Percentiles rank a stretch among this genome's conserved stretches.
These are phyloP conservation scores for Fusarium sp. DNA, from an alignment of 2,329 filamentous ascomycete genomes.

Conservation along the genomic window DNA sequence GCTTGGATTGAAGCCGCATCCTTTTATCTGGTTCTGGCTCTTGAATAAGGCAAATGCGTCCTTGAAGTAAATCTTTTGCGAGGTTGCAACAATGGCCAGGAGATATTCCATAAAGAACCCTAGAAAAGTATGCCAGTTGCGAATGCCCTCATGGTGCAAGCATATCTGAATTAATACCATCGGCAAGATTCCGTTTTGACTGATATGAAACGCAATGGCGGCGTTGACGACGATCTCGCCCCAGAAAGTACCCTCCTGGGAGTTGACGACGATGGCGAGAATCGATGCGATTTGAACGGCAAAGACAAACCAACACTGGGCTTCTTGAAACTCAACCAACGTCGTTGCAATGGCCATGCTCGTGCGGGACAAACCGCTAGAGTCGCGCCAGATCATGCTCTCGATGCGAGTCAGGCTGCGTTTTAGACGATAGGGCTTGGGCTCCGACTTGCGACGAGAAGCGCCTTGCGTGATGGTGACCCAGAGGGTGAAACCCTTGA, in stretches of 20 bases:
- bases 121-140: conserved; percentile 55
- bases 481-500: conserved; percentile 52
- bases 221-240: conserved; percentile 54
- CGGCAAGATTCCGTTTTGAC: conserved; percentile 52
- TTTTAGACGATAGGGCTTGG: conserved; percentile 42
- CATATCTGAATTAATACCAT: conserved; percentile 54
- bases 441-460: conserved; percentile 30
- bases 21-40: conserved; percentile 47
- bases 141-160: conserved; percentile 54
- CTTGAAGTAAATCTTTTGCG: conserved; percentile 51
- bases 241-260: conserved; percentile 55
- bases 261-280: conserved; percentile 55
- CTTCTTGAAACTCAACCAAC: conserved; percentile 55
- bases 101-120: conserved; percentile 55
- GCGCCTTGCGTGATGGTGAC: conserved; percentile 49
- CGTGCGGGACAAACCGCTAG: conserved; percentile 51
- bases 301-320: conserved; percentile 55
- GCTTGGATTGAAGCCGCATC: conserved; percentile 53
- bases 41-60: conserved; percentile 52
- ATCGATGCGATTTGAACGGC: conserved; percentile 55
- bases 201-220: conserved; percentile 53
- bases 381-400: conserved; percentile 53
- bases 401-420: conserved; percentile 51
- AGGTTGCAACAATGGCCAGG: conserved; percentile 52
- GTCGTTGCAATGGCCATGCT: conserved; percentile 55